Base-by-base conservation (phyloP, 805 yeast genomes). In the Torulaspora maleeae region DNA sequence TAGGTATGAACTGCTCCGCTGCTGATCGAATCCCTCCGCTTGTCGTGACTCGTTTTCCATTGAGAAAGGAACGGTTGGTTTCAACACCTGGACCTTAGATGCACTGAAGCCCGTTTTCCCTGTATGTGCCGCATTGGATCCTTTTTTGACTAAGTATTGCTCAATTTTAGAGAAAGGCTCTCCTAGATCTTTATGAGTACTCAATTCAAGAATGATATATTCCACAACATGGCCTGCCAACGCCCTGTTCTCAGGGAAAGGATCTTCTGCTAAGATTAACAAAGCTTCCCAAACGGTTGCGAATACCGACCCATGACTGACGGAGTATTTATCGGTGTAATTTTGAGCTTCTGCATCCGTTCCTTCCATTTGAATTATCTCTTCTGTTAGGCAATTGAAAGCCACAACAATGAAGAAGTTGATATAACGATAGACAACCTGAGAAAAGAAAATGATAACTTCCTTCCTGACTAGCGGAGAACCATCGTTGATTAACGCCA, bases 381-480 rank as follows among this genome's bases (percentile, higher is more conserved):
- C 96, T 52, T 83, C 93, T 47, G 85, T 88, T 22, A 93, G 61
- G 53, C 88, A 89, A 38, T 87, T 78, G 62, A 83, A 89, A 0
- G 96, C 96, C 48, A 90, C 83, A 1, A 91, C 93, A 44, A 89
- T 63, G 58, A 91, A 90, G 58, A 86, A 85, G 47, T 80, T 78
- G 19, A 76, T 68, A 63, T 89, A 83, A 34, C 80, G 80, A 46
- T 76, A 66, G 10, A 89, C 84, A 60, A 87, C 80, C 37, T 81
- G 77, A 30, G 93, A 84, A 44, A 89, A 76, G 57, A 86, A 86
- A 20, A 82, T 80, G 5, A 86, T 79, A 8, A 87, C 77, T 61
- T 93, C 98, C 51, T 88, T 80, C 46, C 99, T 70, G 1, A 93
- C 96, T 53, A 91, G 68, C 0, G 95, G 80, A 0, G 96, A 86